Evolutionary conservation across 1,284 basidiomycete genomes (phyloP).

Genomic region (Grifola frondosa): DNA sequence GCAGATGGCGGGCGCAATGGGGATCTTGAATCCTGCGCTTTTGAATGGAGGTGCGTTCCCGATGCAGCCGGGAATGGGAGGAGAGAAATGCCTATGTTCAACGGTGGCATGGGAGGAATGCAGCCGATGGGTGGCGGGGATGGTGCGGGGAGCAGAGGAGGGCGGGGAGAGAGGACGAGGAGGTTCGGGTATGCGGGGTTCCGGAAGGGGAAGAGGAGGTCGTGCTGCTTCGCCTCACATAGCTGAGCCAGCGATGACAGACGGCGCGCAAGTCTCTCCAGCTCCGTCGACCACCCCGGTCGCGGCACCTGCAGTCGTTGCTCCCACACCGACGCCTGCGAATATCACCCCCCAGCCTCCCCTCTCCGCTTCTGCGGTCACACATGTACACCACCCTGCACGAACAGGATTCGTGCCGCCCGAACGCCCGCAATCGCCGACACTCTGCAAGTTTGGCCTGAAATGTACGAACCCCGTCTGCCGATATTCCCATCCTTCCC

Average conservation of each 20-base stretch:
- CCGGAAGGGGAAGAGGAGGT: conserved; percentile 36
- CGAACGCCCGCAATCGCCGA: conserved; percentile 79
- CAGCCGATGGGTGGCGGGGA: conserved; percentile 24
- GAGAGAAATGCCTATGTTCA: conserved; percentile 55
- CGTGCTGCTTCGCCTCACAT: conserved; percentile 25
- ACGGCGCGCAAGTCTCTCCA: conserved; percentile 6
- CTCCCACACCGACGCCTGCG: conserved; percentile 36
- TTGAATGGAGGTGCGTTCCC: conserved; percentile 49
- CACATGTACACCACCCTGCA: conserved; percentile 30
- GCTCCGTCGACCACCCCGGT: conserved; percentile 17
- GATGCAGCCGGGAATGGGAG: conserved; percentile 53
- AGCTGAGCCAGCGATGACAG: conserved; percentile 7
- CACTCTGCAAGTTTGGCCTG: conserved; percentile 85
- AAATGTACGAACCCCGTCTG: conserved; percentile 90
- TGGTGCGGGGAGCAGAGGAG: conserved; percentile 35
- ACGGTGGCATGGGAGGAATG: conserved; percentile 44
- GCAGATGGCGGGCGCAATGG: conserved; percentile 75
- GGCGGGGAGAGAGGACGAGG: conserved; percentile 39
- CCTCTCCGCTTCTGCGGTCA: conserved; percentile 25
- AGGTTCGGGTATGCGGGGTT: conserved; percentile 17
- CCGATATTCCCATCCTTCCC: conserved; percentile 87
- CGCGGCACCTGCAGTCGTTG: conserved; percentile 31
- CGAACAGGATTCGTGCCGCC: conserved; percentile 56
- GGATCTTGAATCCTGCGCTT: conserved; percentile 62
- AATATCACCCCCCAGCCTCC: conserved; percentile 28